Percentiles rank a stretch among this genome's conserved stretches.
phyloP scores from a whole-genome alignment of 495 filamentous ascomycete genomes.

The Xylaria intraflava region DNA sequence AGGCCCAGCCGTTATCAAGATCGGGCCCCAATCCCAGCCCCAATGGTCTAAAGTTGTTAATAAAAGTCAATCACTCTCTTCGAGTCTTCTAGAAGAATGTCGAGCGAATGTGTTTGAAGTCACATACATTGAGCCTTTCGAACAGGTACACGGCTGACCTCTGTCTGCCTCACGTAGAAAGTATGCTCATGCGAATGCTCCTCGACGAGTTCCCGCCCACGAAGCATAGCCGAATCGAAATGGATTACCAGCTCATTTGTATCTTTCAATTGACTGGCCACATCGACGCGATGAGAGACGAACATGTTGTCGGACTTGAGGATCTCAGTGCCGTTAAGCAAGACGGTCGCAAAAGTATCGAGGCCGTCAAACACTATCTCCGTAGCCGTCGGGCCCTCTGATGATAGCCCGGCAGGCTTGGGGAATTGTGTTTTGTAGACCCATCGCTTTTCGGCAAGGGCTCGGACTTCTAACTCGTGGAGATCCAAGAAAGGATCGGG shows the following conservation, averaged over 20 bases:
- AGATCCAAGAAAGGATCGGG: slow-evolving; percentile 58
- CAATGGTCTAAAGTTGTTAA: slow-evolving; percentile 49
- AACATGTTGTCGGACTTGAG: slow-evolving; percentile 60
- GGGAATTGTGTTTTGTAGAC: slow-evolving; percentile 34
- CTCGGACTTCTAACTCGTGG: slow-evolving; percentile 60
- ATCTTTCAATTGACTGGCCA: slow-evolving; percentile 18
- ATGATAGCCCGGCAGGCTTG: slow-evolving; percentile 31
- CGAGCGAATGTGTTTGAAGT: not conserved
- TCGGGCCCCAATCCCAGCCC: slow-evolving; percentile 83
- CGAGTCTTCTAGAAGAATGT: not conserved
- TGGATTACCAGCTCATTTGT: slow-evolving; percentile 33
- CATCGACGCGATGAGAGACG: slow-evolving; percentile 46
- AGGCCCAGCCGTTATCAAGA: slow-evolving; percentile 63
- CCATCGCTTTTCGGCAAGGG: slow-evolving; percentile 69
- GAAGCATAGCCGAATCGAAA: slow-evolving; percentile 37
- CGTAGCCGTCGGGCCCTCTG: slow-evolving; percentile 22
- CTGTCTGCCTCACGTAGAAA: slow-evolving; percentile 42
- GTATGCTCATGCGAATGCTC: slow-evolving; percentile 38
- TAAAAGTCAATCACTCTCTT: not conserved
- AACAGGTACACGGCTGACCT: slow-evolving; percentile 35
- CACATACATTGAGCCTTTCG: slow-evolving; percentile 40
- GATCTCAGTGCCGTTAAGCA: slow-evolving; percentile 48
- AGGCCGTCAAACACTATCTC: slow-evolving; percentile 56
- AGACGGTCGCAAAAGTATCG: slow-evolving; percentile 58
- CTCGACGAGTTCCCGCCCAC: slow-evolving; percentile 34